phyloP scores from a whole-genome alignment of 768 basidiomycete genomes.

The Thelephora ganbajun region DNA sequence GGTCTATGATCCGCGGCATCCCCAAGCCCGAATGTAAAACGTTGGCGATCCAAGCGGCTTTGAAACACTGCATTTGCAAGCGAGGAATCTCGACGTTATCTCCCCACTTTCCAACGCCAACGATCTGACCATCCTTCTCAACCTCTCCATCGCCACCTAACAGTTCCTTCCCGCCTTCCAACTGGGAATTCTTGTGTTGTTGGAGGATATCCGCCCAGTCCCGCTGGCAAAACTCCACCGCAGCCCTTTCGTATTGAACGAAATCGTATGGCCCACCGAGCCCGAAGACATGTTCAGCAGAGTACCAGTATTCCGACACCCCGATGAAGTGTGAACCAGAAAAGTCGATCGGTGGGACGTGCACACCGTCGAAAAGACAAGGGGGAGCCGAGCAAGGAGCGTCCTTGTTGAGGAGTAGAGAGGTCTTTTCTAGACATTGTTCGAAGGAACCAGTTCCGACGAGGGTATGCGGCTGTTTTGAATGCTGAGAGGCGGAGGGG shows the following conservation, averaged over 20 bases:
- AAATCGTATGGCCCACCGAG: conserved; percentile 93
- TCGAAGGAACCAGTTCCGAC: conserved; percentile 86
- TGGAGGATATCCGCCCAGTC: conserved; percentile 66
- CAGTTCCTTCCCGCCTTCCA: conserved; percentile 18
- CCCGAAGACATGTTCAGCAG: conserved; percentile 91
- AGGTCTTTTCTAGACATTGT: conserved; percentile 58
- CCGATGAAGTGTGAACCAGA: conserved; percentile 89
- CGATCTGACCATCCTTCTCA: conserved; percentile 39
- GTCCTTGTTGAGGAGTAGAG: conserved; percentile 72
- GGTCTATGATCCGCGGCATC: conserved; percentile 81
- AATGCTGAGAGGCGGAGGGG: conserved; percentile 25
- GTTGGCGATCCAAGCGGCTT: conserved; percentile 96
- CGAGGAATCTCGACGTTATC: conserved; percentile 68
- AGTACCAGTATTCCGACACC: conserved; percentile 98
- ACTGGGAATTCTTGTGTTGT: conserved; percentile 43
- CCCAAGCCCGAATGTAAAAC: conserved; percentile 94
- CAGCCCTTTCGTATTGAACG: conserved; percentile 90
- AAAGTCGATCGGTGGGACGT: conserved; percentile 92
- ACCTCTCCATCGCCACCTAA: conserved; percentile 51
- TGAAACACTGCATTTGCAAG: conserved; percentile 97
- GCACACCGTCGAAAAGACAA: conserved; percentile 89
- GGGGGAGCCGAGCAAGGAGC: conserved; percentile 72
- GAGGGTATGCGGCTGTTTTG: conserved; percentile 43
- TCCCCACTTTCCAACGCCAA: conserved; percentile 58
- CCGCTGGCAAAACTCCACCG: conserved; percentile 68